Base-by-base conservation (phyloP, 2,329 filamentous ascomycete species). In the Zymoseptoria pseudotritici region DNA sequence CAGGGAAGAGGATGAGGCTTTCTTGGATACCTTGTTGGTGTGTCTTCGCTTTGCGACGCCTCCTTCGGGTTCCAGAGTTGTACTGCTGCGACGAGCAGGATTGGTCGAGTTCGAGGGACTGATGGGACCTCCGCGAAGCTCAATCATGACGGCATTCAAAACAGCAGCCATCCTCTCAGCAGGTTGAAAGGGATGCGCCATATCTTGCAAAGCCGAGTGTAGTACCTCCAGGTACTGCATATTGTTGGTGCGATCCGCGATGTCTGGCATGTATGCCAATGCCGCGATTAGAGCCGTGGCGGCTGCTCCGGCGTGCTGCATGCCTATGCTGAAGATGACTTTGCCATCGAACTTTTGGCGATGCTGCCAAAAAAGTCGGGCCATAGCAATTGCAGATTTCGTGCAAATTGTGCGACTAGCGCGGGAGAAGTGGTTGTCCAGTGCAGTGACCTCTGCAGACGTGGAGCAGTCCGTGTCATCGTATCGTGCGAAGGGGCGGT, bases 271-370 rank as follows among this genome's bases (percentile, higher is more conserved):
- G 53, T 66, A 64, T 36, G 67, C 67, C 21, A 69, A 52, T 4
- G 66, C 67, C n/a, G 67, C 66, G 24, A 67, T 67, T 2, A 69
- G 63, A 13, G 66, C 67, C 17, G 63, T 66, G 5, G 66, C 66
- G 2, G 67, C 67, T 29, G 65, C 58, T 6, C 67, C 67, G 20
- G 66, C 67, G 52, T 69, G 67, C 55, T 69, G 67, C 63, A 69
- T 69, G 31, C 62, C 67, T 21, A 63, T 64, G 42, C 62, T 66
- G 58, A 66, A 67, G 8, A 69, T 67, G 20, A 63, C 52, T 54
- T 66, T 66, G 55, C 65, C 66, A 24, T 69, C 66, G 53, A 67
- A 69, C n/a, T 59, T 61, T 50, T 67, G 61, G 21, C 67, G 57
- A 50, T 69, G 66, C 29, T 66, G 62, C 67, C 66, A 69, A 53